Percentiles rank a stretch among this genome's conserved stretches.
These are phyloP conservation scores for Euryodendron excelsum DNA, from an alignment of 148 eudicot species.

Conservation along the genomic window DNA sequence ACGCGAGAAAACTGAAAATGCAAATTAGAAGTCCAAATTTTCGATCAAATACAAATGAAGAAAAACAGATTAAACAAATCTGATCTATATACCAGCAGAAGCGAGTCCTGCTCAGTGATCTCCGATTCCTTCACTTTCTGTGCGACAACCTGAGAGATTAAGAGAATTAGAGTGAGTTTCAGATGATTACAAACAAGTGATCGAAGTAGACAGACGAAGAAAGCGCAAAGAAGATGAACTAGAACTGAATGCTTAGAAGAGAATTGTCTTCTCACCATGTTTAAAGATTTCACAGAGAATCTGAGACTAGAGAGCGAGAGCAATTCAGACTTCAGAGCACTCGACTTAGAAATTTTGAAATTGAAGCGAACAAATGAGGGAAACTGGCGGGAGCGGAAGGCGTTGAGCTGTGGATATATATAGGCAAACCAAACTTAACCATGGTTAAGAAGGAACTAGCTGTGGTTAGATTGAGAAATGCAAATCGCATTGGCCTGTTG, in stretches of 20 bases:
- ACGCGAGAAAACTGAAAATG: background rate
- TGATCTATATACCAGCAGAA: slow-evolving; percentile 54
- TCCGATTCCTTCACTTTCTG: slow-evolving; percentile 76
- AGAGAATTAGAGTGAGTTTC: background rate
- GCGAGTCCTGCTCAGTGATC: slow-evolving; percentile 85
- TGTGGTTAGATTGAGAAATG: slow-evolving; percentile 10
- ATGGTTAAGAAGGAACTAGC: slow-evolving; percentile 2
- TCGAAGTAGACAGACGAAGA: background rate
- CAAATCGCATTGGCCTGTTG: background rate
- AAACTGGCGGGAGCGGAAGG: slow-evolving; percentile 2
- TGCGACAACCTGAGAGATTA: slow-evolving; percentile 52
- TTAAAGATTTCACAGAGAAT: background rate
- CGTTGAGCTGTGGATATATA: background rate
- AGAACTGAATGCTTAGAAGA: background rate
- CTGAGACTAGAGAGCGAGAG: background rate
- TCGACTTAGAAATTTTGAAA: background rate
- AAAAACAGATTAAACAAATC: background rate
- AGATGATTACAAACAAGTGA: background rate
- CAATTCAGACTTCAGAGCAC: background rate
- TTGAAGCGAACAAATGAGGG: background rate
- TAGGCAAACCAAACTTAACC: background rate
- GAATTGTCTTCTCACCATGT: slow-evolving; percentile 6
- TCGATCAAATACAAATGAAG: background rate
- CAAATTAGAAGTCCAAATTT: background rate
- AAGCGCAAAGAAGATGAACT: background rate